Evolutionary conservation across 169 alveolate genomes (phyloP), one percentile per base, ranked within the genome.

Genomic region (Theileria parva): DNA sequence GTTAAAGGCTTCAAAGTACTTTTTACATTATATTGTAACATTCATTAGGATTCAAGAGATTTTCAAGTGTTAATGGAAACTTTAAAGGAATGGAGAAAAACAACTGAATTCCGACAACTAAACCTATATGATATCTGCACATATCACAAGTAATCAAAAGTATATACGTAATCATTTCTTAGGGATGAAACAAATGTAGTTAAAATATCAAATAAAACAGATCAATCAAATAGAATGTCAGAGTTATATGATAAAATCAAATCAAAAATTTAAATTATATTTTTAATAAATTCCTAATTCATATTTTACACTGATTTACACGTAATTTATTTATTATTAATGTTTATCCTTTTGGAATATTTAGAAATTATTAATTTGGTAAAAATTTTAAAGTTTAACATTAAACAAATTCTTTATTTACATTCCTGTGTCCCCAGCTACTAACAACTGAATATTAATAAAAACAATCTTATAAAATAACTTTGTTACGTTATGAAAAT

Each of bases 121-220:
- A 61, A 37, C 68, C 21, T 77, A 17, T 77, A 77, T 60, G 86
- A 77, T 30, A 2, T 51, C 48, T 77, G 59, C 51, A 77, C 25
- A 28, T 63, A 60, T 63, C 66, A 9, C 21, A 15, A 8, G 83
- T 75, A 69, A 32, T 74, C 69, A 15, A 15, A 3, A 32, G 9
- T n/a, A 55, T 7, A 55, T 15, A 17, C 64, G 12, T n/a, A 23
- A 5, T 32, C 32, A 23, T 13, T n/a, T n/a, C 23, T 17, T 34
- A 64, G 39, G 21, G 64, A 55, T 55, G 30, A 55, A 5, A 55
- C 4, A 21, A 55, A 55, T 21, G 64, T 55, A 21, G 27, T 21
- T 5, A 55, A 55, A 55, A 55, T 55, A 55, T 55, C 64, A 55
- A 7, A 17, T 5, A 55, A 55, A 21, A 55, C 64, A 55, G 27